These are phyloP conservation scores for Ustilago cynodontis DNA, from an alignment of 1,284 basidiomycete genomes.

Conservation along the genomic window DNA sequence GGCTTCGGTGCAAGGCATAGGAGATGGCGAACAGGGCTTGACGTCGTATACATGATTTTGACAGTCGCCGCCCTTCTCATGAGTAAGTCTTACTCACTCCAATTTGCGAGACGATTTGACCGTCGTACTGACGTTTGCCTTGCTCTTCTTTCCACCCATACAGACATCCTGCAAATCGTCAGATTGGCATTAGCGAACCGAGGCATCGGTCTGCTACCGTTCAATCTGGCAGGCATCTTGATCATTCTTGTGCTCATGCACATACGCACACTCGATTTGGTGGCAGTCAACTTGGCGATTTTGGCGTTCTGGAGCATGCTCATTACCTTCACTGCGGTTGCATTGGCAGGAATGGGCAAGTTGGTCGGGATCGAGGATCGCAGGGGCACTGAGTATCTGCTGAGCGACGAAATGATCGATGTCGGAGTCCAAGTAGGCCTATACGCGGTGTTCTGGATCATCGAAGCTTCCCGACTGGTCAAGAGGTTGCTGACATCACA, in stretches of 20 bases:
- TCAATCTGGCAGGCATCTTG: constrained; percentile 52
- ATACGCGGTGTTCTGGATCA: constrained; percentile 44
- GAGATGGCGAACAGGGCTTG: constrained; percentile 16
- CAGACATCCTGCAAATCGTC: constrained; percentile 59
- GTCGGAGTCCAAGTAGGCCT: constrained; percentile 50
- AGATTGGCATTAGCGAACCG: constrained; percentile 56
- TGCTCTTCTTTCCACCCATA: not conserved
- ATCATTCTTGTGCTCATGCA: constrained; percentile 53
- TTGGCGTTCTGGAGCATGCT: constrained; percentile 49
- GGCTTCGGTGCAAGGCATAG: constrained; percentile 22
- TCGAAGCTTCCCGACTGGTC: constrained; percentile 21
- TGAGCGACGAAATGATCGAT: constrained; percentile 55
- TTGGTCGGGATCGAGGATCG: constrained; percentile 44
- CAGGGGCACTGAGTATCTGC: constrained; percentile 47
- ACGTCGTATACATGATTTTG: constrained; percentile 49
- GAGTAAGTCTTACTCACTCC: constrained; percentile 39
- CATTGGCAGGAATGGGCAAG: constrained; percentile 34
- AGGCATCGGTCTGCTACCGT: constrained; percentile 53
- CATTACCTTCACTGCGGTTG: constrained; percentile 46
- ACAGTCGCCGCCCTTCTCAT: constrained; percentile 52
- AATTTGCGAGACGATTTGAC: not conserved
- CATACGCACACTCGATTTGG: constrained; percentile 4
- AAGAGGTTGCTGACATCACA: constrained; percentile 1
- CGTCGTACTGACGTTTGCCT: not conserved
- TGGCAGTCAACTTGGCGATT: constrained; percentile 23